These are phyloP conservation scores for Termitomyces sp. DNA, from an alignment of 768 basidiomycete species.

Conservation along the genomic window DNA sequence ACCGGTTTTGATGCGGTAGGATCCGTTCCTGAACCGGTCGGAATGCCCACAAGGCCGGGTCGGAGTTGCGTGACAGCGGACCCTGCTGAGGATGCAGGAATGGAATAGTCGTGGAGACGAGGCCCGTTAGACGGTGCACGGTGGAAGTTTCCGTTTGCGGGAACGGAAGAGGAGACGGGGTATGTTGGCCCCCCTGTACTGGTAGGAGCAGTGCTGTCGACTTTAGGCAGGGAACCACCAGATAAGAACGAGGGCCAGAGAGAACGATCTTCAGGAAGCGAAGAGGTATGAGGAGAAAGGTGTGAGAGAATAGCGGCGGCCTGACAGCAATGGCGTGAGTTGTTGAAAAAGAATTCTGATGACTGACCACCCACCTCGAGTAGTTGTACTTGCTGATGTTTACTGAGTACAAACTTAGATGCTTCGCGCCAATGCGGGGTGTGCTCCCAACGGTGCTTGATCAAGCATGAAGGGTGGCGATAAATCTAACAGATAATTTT, in stretches of 20 bases:
- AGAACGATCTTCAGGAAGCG: constrained; percentile 89
- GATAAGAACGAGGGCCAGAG: constrained; percentile 86
- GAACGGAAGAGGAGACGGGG: constrained; percentile 50
- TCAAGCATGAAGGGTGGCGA: constrained; percentile 89
- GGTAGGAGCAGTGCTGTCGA: constrained; percentile 21
- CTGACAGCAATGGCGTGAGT: constrained; percentile 26
- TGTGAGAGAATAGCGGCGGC: constrained; percentile 95
- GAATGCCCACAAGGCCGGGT: constrained; percentile 46
- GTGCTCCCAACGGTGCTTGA: constrained; percentile 98
- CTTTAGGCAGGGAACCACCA: constrained; percentile 60
- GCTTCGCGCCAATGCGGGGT: constrained; percentile 95
- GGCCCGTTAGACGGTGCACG: constrained; percentile 42
- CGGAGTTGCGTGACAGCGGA: constrained; percentile 50
- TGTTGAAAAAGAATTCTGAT: background rate
- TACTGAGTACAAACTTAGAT: constrained; percentile 83
- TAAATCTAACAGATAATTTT: no score
- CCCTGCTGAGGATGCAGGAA: constrained; percentile 31
- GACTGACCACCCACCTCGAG: constrained; percentile 61
- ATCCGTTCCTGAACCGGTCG: constrained; percentile 18
- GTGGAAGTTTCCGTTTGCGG: constrained; percentile 24
- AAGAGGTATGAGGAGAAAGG: constrained; percentile 61
- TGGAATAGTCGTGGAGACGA: constrained; percentile 60
- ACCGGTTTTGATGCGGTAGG: constrained; percentile 27
- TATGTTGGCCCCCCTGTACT: constrained; percentile 14
- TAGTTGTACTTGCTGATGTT: constrained; percentile 96